Conservation (phyloP, 2,329 filamentous ascomycete species). For the Penicillium fuscoglaucum region DNA sequence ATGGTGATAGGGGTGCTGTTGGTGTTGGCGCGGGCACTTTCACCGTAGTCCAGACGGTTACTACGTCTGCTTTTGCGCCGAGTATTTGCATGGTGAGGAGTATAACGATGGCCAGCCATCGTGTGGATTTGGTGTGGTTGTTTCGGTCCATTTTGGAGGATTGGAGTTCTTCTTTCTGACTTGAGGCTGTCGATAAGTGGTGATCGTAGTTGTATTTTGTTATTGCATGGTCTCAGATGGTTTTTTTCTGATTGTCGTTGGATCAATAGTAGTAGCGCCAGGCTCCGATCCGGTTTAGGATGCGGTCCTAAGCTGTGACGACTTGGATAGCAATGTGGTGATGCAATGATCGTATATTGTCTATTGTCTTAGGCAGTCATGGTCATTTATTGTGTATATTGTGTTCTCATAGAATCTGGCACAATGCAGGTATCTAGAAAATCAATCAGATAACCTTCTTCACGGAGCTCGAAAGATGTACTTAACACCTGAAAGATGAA, state of each 20-base stretch:
- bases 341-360: constrained; percentile 1
- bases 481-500: not conserved
- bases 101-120: constrained; percentile 6
- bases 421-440: not conserved
- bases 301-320: not conserved
- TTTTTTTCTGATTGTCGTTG: not conserved
- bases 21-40: constrained; percentile 22
- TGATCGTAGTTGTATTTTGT: not conserved
- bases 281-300: constrained; percentile 5
- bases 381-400: not conserved
- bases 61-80: constrained; percentile 6
- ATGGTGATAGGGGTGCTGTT: constrained; percentile 32
- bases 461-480: not conserved
- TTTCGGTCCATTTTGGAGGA: not conserved
- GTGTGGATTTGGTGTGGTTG: not conserved
- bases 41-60: constrained; percentile 25
- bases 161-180: not conserved
- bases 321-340: not conserved
- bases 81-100: constrained; percentile 1
- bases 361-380: not conserved
- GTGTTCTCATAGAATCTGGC: not conserved
- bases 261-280: not conserved
- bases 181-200: not conserved
- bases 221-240: not conserved
- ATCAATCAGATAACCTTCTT: not conserved